phyloP scores from a whole-genome alignment of 2,329 filamentous ascomycete genomes.

The Penicillium expansum region DNA sequence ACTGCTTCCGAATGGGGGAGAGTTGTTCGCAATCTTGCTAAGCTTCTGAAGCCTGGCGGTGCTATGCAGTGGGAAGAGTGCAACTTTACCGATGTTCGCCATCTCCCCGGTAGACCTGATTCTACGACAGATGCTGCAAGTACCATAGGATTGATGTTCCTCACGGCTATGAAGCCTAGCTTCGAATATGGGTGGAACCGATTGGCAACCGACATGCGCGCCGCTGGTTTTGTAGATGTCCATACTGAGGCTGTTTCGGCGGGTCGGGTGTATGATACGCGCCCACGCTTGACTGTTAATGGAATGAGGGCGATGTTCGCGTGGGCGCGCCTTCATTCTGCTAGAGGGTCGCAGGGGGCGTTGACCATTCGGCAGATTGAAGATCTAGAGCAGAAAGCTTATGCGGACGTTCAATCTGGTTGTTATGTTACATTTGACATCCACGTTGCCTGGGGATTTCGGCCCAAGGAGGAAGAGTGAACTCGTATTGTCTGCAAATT shows the following conservation, averaged over 20 bases:
- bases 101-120: neutral
- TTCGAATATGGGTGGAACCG: constrained; percentile 1
- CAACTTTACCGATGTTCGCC: constrained; percentile 6
- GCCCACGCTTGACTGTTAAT: neutral
- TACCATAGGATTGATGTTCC: neutral
- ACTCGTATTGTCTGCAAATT: neutral
- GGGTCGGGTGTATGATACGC: neutral
- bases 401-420: constrained; percentile 10
- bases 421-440: constrained; percentile 13
- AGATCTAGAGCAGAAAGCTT: constrained; percentile 2
- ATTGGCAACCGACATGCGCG: neutral
- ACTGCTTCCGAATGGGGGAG: neutral
- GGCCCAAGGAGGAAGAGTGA: neutral
- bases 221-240: neutral
- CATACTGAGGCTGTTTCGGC: neutral
- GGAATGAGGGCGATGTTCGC: constrained; percentile 1
- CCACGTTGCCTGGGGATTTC: constrained; percentile 8
- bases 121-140: neutral
- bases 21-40: constrained; percentile 1
- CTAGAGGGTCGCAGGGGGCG: neutral
- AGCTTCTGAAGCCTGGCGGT: constrained; percentile 13
- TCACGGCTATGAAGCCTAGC: neutral
- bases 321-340: neutral
- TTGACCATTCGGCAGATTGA: neutral
- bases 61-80: constrained; percentile 17